phyloP scores from a whole-genome alignment of 1,284 basidiomycete species.

The Malassezia slooffiae region DNA sequence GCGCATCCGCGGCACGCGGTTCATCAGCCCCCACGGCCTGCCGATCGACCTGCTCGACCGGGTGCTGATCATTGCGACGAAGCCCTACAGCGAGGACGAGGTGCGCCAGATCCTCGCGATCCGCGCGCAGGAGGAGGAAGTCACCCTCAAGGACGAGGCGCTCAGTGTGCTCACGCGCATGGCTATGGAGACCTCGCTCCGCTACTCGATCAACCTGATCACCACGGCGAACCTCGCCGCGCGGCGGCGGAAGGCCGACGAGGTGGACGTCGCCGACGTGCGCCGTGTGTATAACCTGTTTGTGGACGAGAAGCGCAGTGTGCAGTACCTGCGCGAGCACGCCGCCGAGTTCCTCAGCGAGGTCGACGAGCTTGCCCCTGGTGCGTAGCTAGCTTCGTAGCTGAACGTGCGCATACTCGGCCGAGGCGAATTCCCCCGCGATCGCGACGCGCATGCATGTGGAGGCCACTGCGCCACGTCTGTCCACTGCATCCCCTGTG shows the following conservation, averaged over 20 bases:
- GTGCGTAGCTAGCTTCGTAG: no score
- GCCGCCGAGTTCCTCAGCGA: constrained; percentile 56
- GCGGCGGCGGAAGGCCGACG: constrained; percentile 61
- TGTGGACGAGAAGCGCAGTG: constrained; percentile 86
- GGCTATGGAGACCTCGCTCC: constrained; percentile 61
- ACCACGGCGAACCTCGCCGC: constrained; percentile 76
- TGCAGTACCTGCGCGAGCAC: constrained; percentile 77
- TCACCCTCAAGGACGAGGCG: constrained; percentile 66
- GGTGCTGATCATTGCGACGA: constrained; percentile 86
- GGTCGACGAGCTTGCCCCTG: constrained; percentile 18
- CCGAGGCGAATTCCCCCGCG: no score
- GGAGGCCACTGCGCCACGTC: no score
- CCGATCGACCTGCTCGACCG: constrained; percentile 89
- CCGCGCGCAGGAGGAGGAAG: constrained; percentile 91
- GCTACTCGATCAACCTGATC: constrained; percentile 84
- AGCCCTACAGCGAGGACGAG: constrained; percentile 73
- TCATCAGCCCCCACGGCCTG: constrained; percentile 84
- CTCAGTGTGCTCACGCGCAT: constrained; percentile 69
- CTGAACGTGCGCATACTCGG: no score
- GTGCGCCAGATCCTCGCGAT: constrained; percentile 85
- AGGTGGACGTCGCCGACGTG: constrained; percentile 72
- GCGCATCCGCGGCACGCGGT: constrained; percentile 85
- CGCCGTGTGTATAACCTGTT: constrained; percentile 65
- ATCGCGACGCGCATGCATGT: background rate
- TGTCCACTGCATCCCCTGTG: no score